A percentile compares a stretch with the other conserved stretches of the same genome.
These are phyloP conservation scores for Fusarium dlaminii DNA, from an alignment of 2,329 filamentous ascomycete species.

Conservation along the genomic window DNA sequence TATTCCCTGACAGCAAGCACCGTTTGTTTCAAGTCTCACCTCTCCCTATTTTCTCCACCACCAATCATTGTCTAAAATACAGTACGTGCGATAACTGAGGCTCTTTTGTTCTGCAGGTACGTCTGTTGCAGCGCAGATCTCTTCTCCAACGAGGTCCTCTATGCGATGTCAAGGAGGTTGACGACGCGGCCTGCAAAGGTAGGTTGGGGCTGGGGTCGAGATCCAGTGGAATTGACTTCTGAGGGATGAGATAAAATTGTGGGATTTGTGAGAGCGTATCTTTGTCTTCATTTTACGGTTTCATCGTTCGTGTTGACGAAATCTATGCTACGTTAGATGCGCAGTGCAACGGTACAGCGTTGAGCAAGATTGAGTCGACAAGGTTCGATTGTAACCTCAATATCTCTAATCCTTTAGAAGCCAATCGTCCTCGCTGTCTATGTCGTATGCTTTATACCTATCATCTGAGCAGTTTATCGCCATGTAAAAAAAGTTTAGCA, in stretches of 20 bases:
- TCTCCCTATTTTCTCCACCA: constrained; percentile 18
- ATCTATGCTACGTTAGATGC: neutral
- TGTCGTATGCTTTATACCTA: constrained; percentile 4
- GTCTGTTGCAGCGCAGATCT: constrained; percentile 8
- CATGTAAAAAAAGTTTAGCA: neutral
- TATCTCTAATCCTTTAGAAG: neutral
- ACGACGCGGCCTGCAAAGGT: constrained; percentile 12
- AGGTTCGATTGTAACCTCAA: neutral
- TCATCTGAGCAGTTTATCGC: neutral
- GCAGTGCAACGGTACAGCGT: neutral
- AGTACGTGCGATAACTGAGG: neutral
- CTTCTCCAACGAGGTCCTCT: neutral
- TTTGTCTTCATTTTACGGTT: neutral
- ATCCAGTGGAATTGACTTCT: constrained; percentile 8
- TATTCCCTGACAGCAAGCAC: constrained; percentile 11
- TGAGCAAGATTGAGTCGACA: neutral
- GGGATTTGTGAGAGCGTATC: neutral
- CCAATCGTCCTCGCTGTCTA: neutral
- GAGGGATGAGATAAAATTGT: neutral
- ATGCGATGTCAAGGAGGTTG: constrained; percentile 2
- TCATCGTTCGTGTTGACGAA: neutral
- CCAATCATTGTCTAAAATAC: neutral
- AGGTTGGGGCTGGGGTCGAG: neutral
- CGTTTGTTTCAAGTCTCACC: constrained; percentile 20
- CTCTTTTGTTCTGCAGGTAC: constrained; percentile 4